Evolutionary conservation across 768 basidiomycete genomes (phyloP).

Genomic region (Galerina sulciceps): DNA sequence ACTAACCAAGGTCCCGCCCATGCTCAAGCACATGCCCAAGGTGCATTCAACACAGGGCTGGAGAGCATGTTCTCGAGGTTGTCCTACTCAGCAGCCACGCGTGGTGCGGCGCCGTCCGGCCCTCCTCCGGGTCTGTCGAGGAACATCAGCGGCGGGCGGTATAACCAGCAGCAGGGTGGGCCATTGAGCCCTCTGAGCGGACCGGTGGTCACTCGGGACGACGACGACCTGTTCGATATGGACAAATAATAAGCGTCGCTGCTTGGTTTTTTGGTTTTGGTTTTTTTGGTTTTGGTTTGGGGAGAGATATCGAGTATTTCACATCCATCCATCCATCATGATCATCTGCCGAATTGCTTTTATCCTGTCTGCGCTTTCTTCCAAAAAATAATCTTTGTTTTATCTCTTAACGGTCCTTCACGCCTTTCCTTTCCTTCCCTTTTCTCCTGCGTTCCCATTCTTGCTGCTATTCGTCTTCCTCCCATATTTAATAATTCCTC

Average conservation of each 20-base stretch:
- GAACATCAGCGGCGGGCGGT: slow-evolving; percentile 42
- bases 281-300: not conserved
- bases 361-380: not conserved
- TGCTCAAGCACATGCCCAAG: not conserved
- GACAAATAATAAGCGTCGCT: slow-evolving; percentile 40
- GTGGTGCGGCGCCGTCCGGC: slow-evolving; percentile 19
- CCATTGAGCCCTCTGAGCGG: slow-evolving; percentile 65
- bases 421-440: not conserved
- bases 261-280: slow-evolving; percentile 3
- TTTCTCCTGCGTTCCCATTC: not conserved
- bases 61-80: slow-evolving; percentile 61
- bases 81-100: slow-evolving; percentile 55
- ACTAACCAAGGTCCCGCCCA: not conserved
- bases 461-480: not conserved
- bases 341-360: not conserved
- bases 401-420: not conserved
- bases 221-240: slow-evolving; percentile 74
- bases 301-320: slow-evolving; percentile 1
- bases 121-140: slow-evolving; percentile 41
- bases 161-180: slow-evolving; percentile 32
- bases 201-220: slow-evolving; percentile 62
- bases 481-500: not conserved
- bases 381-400: not conserved
- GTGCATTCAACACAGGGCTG: slow-evolving; percentile 26
- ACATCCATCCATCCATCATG: no score